phyloP scores from a whole-genome alignment of 345 rosid species.

The Lepidium aucheri region DNA sequence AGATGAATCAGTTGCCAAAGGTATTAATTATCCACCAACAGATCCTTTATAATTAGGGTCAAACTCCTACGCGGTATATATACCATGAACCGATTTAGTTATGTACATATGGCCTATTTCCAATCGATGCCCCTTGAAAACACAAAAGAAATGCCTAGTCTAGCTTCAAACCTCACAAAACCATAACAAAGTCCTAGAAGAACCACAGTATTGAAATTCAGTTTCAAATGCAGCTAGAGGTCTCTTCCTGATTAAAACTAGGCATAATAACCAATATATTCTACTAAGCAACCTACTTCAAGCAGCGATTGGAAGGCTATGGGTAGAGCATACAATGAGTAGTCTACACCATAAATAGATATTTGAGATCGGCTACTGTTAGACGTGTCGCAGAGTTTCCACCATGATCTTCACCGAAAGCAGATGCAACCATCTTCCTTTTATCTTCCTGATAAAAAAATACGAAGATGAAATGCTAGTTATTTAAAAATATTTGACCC shows the following conservation, averaged over 20 bases:
- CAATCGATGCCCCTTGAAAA: neutral
- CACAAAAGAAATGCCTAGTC: conserved; percentile 9
- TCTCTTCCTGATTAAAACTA: conserved; percentile 9
- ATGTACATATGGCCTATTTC: conserved; percentile 7
- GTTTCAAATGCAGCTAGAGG: conserved; percentile 2
- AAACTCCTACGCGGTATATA: conserved; percentile 2
- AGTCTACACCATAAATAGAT: conserved; percentile 42
- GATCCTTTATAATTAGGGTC: conserved; percentile 3
- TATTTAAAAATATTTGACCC: neutral
- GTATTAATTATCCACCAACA: neutral
- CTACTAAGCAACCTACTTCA: conserved; percentile 12
- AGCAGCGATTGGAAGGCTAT: neutral
- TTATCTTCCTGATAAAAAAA: conserved; percentile 60
- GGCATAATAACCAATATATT: conserved; percentile 10
- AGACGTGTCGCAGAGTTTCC: conserved; percentile 62
- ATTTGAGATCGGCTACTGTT: conserved; percentile 78
- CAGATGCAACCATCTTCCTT: conserved; percentile 87
- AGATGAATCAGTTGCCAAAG: neutral
- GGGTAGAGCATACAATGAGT: conserved; percentile 11
- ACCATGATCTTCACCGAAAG: conserved; percentile 88
- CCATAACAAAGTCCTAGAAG: conserved; percentile 8
- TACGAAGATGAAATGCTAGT: neutral
- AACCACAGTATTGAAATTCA: conserved; percentile 9
- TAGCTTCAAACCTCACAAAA: conserved; percentile 17
- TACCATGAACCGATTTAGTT: conserved; percentile 17